phyloP scores from a whole-genome alignment of 164 flowering plant species.

The Annona squamosa region DNA sequence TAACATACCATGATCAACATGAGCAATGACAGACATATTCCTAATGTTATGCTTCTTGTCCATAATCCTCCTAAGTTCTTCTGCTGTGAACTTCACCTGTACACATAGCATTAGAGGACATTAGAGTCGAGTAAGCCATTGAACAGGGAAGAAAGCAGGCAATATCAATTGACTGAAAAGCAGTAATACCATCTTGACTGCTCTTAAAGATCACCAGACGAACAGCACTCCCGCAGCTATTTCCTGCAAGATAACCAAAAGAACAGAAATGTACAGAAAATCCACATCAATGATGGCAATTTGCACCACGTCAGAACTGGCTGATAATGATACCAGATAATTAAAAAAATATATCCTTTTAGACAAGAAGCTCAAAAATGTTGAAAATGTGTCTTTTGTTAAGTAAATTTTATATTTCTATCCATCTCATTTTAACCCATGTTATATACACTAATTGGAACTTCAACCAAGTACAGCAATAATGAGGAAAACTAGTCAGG shows the following conservation, averaged over 20 bases:
- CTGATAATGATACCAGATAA: no score
- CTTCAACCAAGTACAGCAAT: no score
- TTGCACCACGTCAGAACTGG: no score
- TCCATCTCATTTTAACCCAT: no score
- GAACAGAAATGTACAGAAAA: no score
- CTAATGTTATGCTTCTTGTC: slow-evolving; percentile 27
- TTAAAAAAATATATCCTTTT: no score
- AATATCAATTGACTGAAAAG: not conserved
- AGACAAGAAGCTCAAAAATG: no score
- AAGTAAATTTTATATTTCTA: no score
- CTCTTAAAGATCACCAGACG: not conserved
- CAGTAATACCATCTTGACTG: slow-evolving; percentile 10
- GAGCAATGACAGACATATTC: slow-evolving; percentile 28
- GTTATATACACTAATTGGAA: no score
- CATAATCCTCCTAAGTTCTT: slow-evolving; percentile 29
- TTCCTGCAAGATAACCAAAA: slow-evolving; percentile 4
- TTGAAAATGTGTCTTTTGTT: no score
- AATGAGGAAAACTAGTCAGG: no score
- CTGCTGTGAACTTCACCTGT: slow-evolving; percentile 32
- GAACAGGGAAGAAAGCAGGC: not conserved
- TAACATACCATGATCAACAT: slow-evolving; percentile 23
- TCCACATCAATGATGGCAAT: no score
- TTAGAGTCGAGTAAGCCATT: not conserved
- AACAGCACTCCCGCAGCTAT: not conserved
- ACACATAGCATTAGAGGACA: not conserved